These are phyloP conservation scores for Betula pendula DNA, from an alignment of 306 rosid genomes.

Conservation along the genomic window DNA sequence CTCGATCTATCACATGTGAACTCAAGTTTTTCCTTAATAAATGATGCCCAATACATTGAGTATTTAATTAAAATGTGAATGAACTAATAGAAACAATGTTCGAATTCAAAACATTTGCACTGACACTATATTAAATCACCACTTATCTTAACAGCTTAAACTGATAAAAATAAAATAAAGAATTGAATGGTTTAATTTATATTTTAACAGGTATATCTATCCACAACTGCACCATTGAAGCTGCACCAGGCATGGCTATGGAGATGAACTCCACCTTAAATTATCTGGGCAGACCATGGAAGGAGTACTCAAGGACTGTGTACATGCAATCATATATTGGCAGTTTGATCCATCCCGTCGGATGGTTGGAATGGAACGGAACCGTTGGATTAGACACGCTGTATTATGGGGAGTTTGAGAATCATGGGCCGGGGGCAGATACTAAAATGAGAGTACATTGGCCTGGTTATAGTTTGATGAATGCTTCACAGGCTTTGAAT, in stretches of 20 bases:
- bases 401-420: slow-evolving; percentile 66
- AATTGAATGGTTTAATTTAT: too few relatives aligned
- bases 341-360: slow-evolving; percentile 45
- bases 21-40: too few relatives aligned
- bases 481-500: slow-evolving; percentile 58
- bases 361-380: slow-evolving; percentile 83
- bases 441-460: slow-evolving; percentile 59
- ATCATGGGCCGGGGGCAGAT: slow-evolving; percentile 67
- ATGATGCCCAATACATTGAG: too few relatives aligned
- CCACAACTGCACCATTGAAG: slow-evolving; percentile 69
- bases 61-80: too few relatives aligned
- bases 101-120: too few relatives aligned
- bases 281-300: slow-evolving; percentile 72
- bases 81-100: too few relatives aligned
- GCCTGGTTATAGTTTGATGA: slow-evolving; percentile 66
- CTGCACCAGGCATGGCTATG: slow-evolving; percentile 52
- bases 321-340: slow-evolving; percentile 74
- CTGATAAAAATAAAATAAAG: too few relatives aligned
- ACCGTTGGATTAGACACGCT: slow-evolving; percentile 61
- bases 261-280: slow-evolving; percentile 25
- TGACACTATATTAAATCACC: too few relatives aligned
- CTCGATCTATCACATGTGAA: too few relatives aligned
- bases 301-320: slow-evolving; percentile 70
- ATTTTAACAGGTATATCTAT: slow-evolving; percentile 57
- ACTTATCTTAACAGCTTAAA: too few relatives aligned